Evolutionary conservation across 257 asterid genomes (phyloP), one percentile per base, ranked within the genome.

Genomic region (Nicotiana paniculata): DNA sequence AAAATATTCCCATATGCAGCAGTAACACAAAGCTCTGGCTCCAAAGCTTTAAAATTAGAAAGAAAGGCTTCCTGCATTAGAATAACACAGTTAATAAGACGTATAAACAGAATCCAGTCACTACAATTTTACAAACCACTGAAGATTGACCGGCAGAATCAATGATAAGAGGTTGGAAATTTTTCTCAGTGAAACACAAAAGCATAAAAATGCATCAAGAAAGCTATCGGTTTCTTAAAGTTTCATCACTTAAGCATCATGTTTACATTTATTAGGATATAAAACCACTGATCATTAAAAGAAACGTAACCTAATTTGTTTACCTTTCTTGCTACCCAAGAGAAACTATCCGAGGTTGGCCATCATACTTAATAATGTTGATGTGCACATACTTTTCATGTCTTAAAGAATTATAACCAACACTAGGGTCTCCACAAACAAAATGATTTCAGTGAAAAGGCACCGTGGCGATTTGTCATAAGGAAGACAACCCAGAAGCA

Each of bases 1-100:
- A 96, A 85, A 77, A 96, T 96, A 87, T 94, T 96, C 86, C 99
- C 99, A 77, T 96, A 96, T 39, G 99, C 99, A 80, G 98, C 98
- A 82, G 97, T 96, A 84, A 96, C 88, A 87, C 98, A 96, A 85
- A 96, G 97, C 79, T 93, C 96, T 64, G 99, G 97, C 85, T 93
- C 96, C 92, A 96, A 86, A 81, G 91, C 91, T 84, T 86, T 86
- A 35, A 96, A 90, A 77, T 86, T 81, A 61, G 82, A 81, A 68
- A 96, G 90, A 87, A 96, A 96, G 5, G 91, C 69, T 87, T 96
- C 98, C 99, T 93, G 93, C 88, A 88, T 21, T 55, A 39, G 12
- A 35, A 68, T 18, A 16, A 67, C 83, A 28, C 51, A 66, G 48
- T 33, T 26, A 63, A 64, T 16, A 64, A 48, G 12, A 80, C n/a